Conservation (phyloP, 2,329 filamentous ascomycete genomes). For the Ophiocordyceps camponoti-saundersi region DNA sequence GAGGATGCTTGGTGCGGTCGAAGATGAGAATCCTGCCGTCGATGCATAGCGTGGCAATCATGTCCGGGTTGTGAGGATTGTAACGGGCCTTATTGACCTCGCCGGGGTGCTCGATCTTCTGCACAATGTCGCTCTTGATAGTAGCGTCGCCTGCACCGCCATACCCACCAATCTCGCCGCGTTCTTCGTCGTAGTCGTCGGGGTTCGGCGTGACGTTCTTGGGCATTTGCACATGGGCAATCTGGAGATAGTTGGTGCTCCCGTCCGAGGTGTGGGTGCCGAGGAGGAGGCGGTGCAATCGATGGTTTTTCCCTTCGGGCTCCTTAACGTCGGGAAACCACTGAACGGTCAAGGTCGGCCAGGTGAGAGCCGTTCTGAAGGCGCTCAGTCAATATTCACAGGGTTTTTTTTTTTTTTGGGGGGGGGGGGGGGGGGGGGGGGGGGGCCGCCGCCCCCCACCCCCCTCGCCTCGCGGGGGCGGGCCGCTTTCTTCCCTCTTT, state of each 20-base stretch:
- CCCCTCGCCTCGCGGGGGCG: no score
- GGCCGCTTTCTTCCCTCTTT: no score
- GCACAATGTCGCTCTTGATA: slow-evolving; percentile 81
- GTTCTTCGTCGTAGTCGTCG: slow-evolving; percentile 78
- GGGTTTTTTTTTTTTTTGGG: no score
- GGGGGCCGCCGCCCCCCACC: no score
- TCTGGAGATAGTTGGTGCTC: slow-evolving; percentile 80
- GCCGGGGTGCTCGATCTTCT: slow-evolving; percentile 89
- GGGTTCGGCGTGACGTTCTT: slow-evolving; percentile 59
- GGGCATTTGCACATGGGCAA: slow-evolving; percentile 85
- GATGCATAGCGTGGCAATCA: slow-evolving; percentile 84
- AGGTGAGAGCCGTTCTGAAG: slow-evolving; percentile 74
- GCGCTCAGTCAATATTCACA: neutral
- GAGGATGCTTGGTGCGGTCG: slow-evolving; percentile 86
- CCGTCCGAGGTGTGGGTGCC: slow-evolving; percentile 87
- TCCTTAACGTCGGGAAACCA: slow-evolving; percentile 95
- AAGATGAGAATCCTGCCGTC: slow-evolving; percentile 84
- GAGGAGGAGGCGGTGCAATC: slow-evolving; percentile 74
- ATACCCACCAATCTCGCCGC: slow-evolving; percentile 87
- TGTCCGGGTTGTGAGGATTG: slow-evolving; percentile 90
- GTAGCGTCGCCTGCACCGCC: slow-evolving; percentile 54
- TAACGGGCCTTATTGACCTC: slow-evolving; percentile 98
- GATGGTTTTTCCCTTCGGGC: slow-evolving; percentile 72
- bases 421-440: no score
- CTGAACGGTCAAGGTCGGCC: slow-evolving; percentile 93